Evolutionary conservation across 306 rosid species (phyloP), one percentile per base, ranked within the genome.

Genomic region (Vigna nakashimae): DNA sequence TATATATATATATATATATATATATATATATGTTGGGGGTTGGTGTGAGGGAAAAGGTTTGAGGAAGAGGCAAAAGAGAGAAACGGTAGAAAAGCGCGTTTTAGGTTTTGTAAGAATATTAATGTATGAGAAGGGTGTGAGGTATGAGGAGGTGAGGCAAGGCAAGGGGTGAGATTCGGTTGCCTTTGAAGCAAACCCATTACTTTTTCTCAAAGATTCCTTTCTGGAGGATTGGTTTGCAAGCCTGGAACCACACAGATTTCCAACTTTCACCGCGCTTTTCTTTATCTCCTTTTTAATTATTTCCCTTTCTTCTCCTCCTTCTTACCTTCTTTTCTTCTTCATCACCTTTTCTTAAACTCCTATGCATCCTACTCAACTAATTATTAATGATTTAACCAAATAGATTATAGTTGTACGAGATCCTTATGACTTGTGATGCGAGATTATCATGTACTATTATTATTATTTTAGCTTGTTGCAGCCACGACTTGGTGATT

Each of bases 181-280:
- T 90, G 95, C 93, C 87, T 89, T 90, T 84, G 93, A 94, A 94
- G 98, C 97, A 94, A 94, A 89, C 97, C 83, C 92, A 73, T 89
- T 92, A 84, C 97, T 92, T 94, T 88, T 88, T 65, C 73, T 82
- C 79, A 84, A 92, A 18, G 20, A 88, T 90, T 92, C 95, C 93
- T 90, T 87, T 86, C 89, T 89, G 88, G 86, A 91, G 82, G 87
- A 87, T 93, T 90, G 87, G 84, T 74, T 86, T 90, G 95, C 97
- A 92, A 92, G 96, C 94, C 97, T 94, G 90, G 90, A 89, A 88
- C 96, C 87, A 84, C 88, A 85, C 75, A 82, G 6, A 75, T 75
- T 86, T 83, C 70, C 76, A 17, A 84, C 84, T 74, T 84, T 81
- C 76, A 59, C 66, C 62, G 9, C 36, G 42, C 46, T 24, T 36